phyloP scores from a whole-genome alignment of 202 grass and related monocot genomes.

The Hordeum pubiflorum region DNA sequence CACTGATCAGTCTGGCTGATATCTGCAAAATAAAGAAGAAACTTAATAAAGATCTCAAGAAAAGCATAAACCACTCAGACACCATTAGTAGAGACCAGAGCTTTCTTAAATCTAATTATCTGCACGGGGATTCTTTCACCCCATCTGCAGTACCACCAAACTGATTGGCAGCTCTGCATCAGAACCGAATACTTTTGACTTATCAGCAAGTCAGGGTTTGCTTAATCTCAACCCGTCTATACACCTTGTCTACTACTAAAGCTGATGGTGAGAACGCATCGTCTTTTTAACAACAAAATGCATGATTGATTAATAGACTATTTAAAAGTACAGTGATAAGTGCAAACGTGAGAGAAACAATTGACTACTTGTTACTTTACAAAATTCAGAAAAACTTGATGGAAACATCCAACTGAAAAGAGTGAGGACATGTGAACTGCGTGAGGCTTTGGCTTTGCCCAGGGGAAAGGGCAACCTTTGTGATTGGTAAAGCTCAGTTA shows the following conservation, averaged over 20 bases:
- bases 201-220: background rate
- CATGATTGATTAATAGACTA: background rate
- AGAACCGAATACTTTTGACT: background rate
- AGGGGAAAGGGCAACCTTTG: slow-evolving; percentile 16
- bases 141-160: background rate
- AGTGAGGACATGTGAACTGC: slow-evolving; percentile 28
- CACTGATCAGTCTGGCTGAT: slow-evolving; percentile 4
- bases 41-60: slow-evolving; percentile 21
- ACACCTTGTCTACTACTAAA: background rate
- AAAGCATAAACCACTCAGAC: background rate
- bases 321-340: background rate
- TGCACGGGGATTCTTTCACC: slow-evolving; percentile 2
- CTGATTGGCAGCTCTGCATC: background rate
- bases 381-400: slow-evolving; percentile 25
- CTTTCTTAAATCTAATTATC: slow-evolving; percentile 12
- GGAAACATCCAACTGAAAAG: slow-evolving; percentile 47
- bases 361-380: background rate
- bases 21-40: slow-evolving; percentile 24
- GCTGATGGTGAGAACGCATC: background rate
- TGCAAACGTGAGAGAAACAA: background rate
- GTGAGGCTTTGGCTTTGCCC: slow-evolving; percentile 15
- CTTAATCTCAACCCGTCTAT: background rate
- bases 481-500: background rate
- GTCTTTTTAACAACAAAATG: background rate
- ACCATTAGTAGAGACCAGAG: background rate